Conservation (phyloP, 179 eudicot genomes). For the Heliamphora pulchella region DNA sequence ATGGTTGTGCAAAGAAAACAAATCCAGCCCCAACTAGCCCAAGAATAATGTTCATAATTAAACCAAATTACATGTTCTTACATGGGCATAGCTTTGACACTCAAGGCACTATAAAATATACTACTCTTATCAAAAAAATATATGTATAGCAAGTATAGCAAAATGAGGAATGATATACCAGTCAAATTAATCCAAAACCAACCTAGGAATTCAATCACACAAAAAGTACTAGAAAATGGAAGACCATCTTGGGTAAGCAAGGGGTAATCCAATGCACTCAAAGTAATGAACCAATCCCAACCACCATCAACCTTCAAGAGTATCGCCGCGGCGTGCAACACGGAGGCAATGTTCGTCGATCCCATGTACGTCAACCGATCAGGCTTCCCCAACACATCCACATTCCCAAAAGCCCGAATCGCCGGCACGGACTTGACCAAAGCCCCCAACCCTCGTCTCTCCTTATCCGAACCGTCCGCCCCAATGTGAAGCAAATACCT, state of each 20-base stretch:
- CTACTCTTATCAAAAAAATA: not conserved
- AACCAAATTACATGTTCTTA: not conserved
- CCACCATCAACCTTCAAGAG: constrained; percentile 69
- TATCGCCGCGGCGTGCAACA: constrained; percentile 62
- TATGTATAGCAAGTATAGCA: not conserved
- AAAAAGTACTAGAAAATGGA: constrained; percentile 7
- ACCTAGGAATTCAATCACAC: not conserved
- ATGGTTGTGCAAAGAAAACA: not conserved
- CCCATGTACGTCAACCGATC: constrained; percentile 77
- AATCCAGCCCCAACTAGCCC: not conserved
- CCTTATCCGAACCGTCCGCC: constrained; percentile 51
- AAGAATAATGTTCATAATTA: not conserved
- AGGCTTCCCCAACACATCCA: constrained; percentile 80
- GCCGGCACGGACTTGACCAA: constrained; percentile 55
- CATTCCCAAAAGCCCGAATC: constrained; percentile 62
- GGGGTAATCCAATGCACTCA: constrained; percentile 82
- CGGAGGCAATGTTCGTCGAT: constrained; percentile 58
- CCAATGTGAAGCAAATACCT: constrained; percentile 69
- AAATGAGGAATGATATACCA: not conserved
- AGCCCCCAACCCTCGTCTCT: constrained; percentile 50
- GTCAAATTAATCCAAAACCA: not conserved
- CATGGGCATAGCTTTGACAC: not conserved
- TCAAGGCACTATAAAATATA: not conserved
- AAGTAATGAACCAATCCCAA: constrained; percentile 88
- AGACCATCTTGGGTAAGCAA: constrained; percentile 88